These are phyloP conservation scores for Larix kaempferi DNA, from an alignment of 75 land plant genomes.

Conservation along the genomic window DNA sequence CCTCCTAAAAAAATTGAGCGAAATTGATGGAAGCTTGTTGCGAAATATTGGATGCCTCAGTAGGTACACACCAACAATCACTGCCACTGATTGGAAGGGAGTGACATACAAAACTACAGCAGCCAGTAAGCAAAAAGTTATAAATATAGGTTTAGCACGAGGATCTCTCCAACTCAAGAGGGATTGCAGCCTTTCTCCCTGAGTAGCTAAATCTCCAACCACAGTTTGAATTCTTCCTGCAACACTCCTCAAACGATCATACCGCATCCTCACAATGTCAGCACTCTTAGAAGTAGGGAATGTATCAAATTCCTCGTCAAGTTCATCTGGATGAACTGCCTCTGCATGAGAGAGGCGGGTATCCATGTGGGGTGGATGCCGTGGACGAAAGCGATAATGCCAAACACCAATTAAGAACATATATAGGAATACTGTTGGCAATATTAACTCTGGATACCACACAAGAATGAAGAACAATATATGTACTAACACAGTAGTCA, in stretches of 20 bases:
- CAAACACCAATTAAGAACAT: conserved; percentile 29
- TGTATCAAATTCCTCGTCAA: no score
- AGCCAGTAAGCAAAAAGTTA: conserved; percentile 50
- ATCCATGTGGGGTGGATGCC: no score
- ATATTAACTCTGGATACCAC: no score
- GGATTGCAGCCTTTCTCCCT: conserved; percentile 80
- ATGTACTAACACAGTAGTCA: conserved; percentile 65
- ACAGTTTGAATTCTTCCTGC: no score
- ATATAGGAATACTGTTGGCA: no score
- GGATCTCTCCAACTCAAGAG: conserved; percentile 93
- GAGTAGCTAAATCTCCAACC: conserved; percentile 76
- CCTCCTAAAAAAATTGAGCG: conserved; percentile 62
- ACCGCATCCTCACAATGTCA: no score
- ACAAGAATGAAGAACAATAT: no score
- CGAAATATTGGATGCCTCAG: conserved; percentile 61
- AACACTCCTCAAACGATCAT: no score
- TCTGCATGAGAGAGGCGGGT: no score
- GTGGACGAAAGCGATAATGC: conserved; percentile 27
- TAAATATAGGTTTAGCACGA: conserved; percentile 59
- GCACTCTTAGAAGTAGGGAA: no score
- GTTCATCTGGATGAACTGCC: no score
- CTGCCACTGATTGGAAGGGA: conserved; percentile 42
- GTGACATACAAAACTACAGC: conserved; percentile 50
- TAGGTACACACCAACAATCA: conserved; percentile 40
- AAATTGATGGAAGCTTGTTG: no score